Evolutionary conservation across 345 rosid genomes (phyloP), one percentile per base, ranked within the genome.

Genomic region (Cardamine occulta): DNA sequence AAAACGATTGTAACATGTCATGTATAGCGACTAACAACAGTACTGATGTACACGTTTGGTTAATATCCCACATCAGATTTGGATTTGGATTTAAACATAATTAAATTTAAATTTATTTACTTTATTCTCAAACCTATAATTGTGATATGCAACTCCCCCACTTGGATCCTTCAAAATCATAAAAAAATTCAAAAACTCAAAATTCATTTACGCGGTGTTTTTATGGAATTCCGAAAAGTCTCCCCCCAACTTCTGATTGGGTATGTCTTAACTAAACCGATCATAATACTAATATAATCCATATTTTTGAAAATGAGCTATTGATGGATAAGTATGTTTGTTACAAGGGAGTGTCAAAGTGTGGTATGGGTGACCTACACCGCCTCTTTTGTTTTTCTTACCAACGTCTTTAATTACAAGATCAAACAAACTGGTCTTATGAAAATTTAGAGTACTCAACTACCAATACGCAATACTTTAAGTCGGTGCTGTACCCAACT

Each of bases 401-500:
- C 31, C 54, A 47, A 19, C 31, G 8, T 34, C n/a, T 34, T 7
- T 23, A 17, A 12, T 70, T 29, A 29, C 32, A 70, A 66, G 11
- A 53, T 31, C 70, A 15, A 29, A 62, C 19, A 53, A 31, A 34
- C 35, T 55, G 26, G 49, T 54, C 63, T 55, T 34, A 15, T 44
- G 45, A 62, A 37, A n/a, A 10, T 31, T 64, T 66, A 45, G 55
- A 42, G 9, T 21, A 51, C 19, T 13, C 69, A 62, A 72, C 76
- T 6, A 51, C 34, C 53, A 51, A 10, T 15, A 47, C 35, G 24
- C 57, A 47, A 9, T 21, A n/a, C 6, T 12, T 62, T 17, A 21
- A 45, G 72, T 57, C 67, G 67, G 66, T 66, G 60, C 42, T 56
- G 26, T 66, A 34, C 67, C 59, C 49, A 48, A 45, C 9, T 35